A percentile compares a stretch with the other conserved stretches of the same genome.
These are phyloP conservation scores for Puccinia horiana DNA, from an alignment of 1,284 basidiomycete genomes.

Conservation along the genomic window DNA sequence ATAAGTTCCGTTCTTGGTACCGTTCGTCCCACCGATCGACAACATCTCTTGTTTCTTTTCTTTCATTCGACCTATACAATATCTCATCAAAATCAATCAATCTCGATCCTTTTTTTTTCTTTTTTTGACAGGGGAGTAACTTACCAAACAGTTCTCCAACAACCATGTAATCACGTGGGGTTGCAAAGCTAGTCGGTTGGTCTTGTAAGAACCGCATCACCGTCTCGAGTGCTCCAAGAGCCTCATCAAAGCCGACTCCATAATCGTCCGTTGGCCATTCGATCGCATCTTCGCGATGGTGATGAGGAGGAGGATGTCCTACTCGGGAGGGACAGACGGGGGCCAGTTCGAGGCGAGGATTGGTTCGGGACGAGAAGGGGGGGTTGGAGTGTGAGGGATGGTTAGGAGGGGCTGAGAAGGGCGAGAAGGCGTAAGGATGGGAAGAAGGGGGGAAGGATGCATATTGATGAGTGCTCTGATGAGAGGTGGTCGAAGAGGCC, in stretches of 20 bases:
- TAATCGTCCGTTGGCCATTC: constrained; percentile 17
- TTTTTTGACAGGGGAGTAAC: background rate
- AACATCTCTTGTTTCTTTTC: constrained; percentile 48
- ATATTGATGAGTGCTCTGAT: constrained; percentile 9
- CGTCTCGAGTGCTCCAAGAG: constrained; percentile 33
- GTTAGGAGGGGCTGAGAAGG: constrained; percentile 33
- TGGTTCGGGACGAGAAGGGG: background rate
- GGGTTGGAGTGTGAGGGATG: background rate
- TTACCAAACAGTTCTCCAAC: constrained; percentile 49
- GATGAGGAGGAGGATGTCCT: background rate
- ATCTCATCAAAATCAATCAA: background rate
- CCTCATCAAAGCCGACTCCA: constrained; percentile 42
- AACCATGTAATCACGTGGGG: constrained; percentile 47
- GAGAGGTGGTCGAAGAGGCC: background rate
- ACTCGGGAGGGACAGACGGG: constrained; percentile 39
- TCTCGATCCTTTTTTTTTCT: too few relatives aligned
- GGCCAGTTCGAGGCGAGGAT: constrained; percentile 20
- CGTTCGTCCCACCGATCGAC: background rate
- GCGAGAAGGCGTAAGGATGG: constrained; percentile 24
- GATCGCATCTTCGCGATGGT: constrained; percentile 13
- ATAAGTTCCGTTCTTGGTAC: background rate
- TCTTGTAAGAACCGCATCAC: constrained; percentile 48
- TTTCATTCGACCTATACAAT: constrained; percentile 40
- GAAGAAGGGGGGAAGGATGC: constrained; percentile 21
- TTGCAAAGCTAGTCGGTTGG: constrained; percentile 47